Evolutionary conservation across 306 rosid species (phyloP), one percentile per base, ranked within the genome.

Genomic region (Glycyrrhiza uralensis): DNA sequence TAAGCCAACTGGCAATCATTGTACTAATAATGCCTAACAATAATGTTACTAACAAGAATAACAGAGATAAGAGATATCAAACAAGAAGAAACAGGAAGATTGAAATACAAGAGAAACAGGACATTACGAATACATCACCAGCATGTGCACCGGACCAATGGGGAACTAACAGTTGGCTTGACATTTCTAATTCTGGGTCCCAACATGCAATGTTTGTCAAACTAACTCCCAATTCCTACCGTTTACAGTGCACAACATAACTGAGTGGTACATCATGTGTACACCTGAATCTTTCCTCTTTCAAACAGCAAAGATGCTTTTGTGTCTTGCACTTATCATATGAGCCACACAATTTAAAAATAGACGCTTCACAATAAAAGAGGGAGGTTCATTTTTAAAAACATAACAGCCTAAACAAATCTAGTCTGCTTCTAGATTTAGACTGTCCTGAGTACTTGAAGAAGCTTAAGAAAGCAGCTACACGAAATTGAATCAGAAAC

Each of bases 1-100:
- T 39, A 47, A 75, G 75, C 29, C 44, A 79, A 67, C 45, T 51
- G 41, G 28, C 51, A 33, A 41, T 59, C 44, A 33, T 18, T 22
- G 6, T 77, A n/a, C 6, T 26, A 55, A 10, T 6, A 38, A 30
- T 63, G 38, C 26, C 50, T 26, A 71, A 66, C n/a, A 56, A 66
- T 70, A 62, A 57, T 29, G n/a, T 20, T 36, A 47, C 18, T 44
- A 26, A 41, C n/a, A 38, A 56, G 42, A 68, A 44, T 52, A 52
- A 13, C 33, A 28, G 28, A 45, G 55, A 51, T 8, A 17, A 66
- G 62, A 69, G 55, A 67, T 45, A 20, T 35, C 3, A 20, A 54
- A 52, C 35, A 32, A 9, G 33, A 69, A 61, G 59, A 68, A 73
- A 61, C 45, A 28, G 42, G 36, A 33, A 45, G 33, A 50, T 44